Base-by-base conservation (phyloP, 2,329 filamentous ascomycete genomes). In the Fusarium bulbicola region DNA sequence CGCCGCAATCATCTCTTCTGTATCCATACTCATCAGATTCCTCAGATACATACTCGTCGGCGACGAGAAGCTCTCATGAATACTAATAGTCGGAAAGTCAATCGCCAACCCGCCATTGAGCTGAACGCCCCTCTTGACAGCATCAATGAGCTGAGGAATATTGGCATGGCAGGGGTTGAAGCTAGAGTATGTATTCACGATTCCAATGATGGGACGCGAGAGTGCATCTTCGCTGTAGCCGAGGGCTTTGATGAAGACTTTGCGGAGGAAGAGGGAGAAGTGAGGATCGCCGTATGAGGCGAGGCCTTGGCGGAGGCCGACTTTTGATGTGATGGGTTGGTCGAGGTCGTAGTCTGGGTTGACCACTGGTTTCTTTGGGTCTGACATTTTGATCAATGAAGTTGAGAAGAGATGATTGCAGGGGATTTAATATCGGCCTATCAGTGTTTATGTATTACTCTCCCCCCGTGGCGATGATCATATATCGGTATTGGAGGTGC, bases 1-100 rank as follows among this genome's bases (percentile, higher is more conserved):
- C 1, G 91, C 92, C 47, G 84, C 84, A 59, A 93, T 90, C 92
- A 94, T 94, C 82, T 94, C 92, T 79, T 94, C 92, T 0, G 92
- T 94, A 77, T 94, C 92, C 90, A 94, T 93, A 73, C 90, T 91
- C 92, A 94, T 94, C 63, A 94, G 77, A 72, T 94, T 94, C 37
- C 92, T 82, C 53, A 94, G 77, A 62, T 90, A 93, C 92, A 94
- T 93, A 81, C 91, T 93, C 9, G 92, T 93, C 6, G 92, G 92
- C 49, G 86, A 84, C 0, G 92, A 86, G 77, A 94, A 94, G 6
- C 85, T 87, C 84, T 94, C 92, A 73, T 92, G 90, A 2, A 94
- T 78, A 70, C 90, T 92, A 61, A 94, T 93, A 0, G 92, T 94
- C 0, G 92, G 92, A 72, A 94, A 94, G 42, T 93, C 91, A 28